These are phyloP conservation scores for Gossypium gossypioides DNA, from an alignment of 441 rosid species.

Conservation along the genomic window DNA sequence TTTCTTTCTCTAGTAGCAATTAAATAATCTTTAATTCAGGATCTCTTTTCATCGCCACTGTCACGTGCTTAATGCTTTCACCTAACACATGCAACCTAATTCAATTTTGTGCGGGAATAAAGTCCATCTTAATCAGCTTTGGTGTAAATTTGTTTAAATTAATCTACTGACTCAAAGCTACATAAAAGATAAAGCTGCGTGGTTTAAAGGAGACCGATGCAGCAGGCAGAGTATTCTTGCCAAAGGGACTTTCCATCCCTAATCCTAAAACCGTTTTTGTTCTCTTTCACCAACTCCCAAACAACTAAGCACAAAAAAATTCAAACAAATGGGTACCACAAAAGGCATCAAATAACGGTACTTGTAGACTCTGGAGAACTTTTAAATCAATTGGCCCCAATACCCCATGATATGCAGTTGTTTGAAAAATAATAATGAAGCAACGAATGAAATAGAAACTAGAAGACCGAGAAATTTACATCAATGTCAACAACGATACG, in stretches of 20 bases:
- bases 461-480: conserved; percentile 29
- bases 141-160: not conserved
- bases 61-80: not conserved
- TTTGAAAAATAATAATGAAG: conserved; percentile 23
- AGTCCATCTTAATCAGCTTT: not conserved
- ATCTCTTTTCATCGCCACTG: not conserved
- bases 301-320: not conserved
- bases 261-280: not conserved
- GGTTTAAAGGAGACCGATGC: not conserved
- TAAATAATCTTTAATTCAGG: not conserved
- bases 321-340: not conserved
- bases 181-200: not conserved
- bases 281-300: not conserved
- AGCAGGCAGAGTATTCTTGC: not conserved
- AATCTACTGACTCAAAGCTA: not conserved
- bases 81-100: not conserved
- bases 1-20: not conserved
- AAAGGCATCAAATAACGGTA: not conserved
- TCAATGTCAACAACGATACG: conserved; percentile 18
- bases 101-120: not conserved
- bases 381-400: not conserved
- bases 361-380: not conserved
- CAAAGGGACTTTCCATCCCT: not conserved
- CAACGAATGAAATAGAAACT: conserved; percentile 31
- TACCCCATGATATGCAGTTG: not conserved